These are phyloP conservation scores for Leptographium procerum DNA, from an alignment of 2,329 filamentous ascomycete species.

Conservation along the genomic window DNA sequence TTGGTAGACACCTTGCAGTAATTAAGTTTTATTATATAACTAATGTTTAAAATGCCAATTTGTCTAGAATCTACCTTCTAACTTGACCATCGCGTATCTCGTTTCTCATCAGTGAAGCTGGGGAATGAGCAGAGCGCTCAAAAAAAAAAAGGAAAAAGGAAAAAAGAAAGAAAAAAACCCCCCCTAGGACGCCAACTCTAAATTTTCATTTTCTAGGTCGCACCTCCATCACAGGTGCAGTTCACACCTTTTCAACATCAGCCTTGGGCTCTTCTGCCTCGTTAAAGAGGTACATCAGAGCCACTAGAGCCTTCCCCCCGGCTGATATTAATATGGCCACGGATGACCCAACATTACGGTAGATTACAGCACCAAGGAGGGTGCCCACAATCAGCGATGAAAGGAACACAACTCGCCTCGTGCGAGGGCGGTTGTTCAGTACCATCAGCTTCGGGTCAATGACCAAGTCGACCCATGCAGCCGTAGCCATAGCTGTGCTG, in stretches of 20 bases:
- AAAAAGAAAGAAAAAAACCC: background rate
- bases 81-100: background rate
- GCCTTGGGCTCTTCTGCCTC: slow-evolving; percentile 20
- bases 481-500: slow-evolving; percentile 53
- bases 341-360: slow-evolving; percentile 28
- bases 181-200: background rate
- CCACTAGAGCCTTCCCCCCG: slow-evolving; percentile 33
- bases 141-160: background rate
- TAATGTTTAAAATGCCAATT: background rate
- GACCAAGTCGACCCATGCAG: slow-evolving; percentile 48
- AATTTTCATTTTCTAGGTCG: background rate
- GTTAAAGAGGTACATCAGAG: slow-evolving; percentile 32
- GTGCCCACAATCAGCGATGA: slow-evolving; percentile 33
- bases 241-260: slow-evolving; percentile 4
- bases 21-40: background rate
- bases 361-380: slow-evolving; percentile 40
- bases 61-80: background rate
- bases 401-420: slow-evolving; percentile 38
- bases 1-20: background rate
- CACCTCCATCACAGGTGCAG: background rate
- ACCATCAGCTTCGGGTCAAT: slow-evolving; percentile 41
- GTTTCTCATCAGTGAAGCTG: background rate
- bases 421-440: slow-evolving; percentile 35
- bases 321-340: slow-evolving; percentile 32
- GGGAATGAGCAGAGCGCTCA: background rate